phyloP scores from a whole-genome alignment of 1,139 yeast genomes.

The Saccharomyces hybrid region DNA sequence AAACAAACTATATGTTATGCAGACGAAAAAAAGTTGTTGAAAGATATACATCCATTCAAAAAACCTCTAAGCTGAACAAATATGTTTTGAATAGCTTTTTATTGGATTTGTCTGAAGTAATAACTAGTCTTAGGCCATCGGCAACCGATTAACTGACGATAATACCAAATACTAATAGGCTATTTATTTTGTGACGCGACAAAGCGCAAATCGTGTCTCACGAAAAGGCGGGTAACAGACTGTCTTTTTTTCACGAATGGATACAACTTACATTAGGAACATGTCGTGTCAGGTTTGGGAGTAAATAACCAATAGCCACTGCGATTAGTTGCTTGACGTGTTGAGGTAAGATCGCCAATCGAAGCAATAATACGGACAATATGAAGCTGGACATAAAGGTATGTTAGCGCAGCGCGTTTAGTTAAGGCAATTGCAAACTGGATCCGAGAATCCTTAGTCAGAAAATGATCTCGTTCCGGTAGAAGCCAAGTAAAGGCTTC shows the following conservation, averaged over 20 bases:
- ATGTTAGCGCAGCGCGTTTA: neutral
- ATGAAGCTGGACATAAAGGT: constrained; percentile 6
- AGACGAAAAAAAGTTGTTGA: neutral
- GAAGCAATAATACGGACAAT: neutral
- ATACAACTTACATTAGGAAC: neutral
- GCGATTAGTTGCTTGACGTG: neutral
- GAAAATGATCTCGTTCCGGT: too few relatives aligned
- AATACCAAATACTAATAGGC: neutral
- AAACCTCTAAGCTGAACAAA: neutral
- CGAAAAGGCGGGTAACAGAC: neutral
- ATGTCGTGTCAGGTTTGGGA: neutral
- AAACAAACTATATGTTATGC: neutral
- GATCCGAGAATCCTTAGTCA: too few relatives aligned
- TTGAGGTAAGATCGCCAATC: neutral
- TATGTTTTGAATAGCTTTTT: too few relatives aligned
- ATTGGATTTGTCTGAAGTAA: neutral
- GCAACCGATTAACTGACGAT: neutral
- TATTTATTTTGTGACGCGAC: neutral
- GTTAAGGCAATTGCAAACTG: too few relatives aligned
- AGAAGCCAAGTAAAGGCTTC: too few relatives aligned
- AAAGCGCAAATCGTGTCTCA: neutral
- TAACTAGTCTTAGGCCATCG: neutral
- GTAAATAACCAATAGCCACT: neutral
- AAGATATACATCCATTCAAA: neutral
- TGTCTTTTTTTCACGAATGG: neutral